A percentile compares a stretch with the other conserved stretches of the same genome.
These are phyloP conservation scores for Sporothrix globosa DNA, from an alignment of 2,329 filamentous ascomycete species.

Conservation along the genomic window DNA sequence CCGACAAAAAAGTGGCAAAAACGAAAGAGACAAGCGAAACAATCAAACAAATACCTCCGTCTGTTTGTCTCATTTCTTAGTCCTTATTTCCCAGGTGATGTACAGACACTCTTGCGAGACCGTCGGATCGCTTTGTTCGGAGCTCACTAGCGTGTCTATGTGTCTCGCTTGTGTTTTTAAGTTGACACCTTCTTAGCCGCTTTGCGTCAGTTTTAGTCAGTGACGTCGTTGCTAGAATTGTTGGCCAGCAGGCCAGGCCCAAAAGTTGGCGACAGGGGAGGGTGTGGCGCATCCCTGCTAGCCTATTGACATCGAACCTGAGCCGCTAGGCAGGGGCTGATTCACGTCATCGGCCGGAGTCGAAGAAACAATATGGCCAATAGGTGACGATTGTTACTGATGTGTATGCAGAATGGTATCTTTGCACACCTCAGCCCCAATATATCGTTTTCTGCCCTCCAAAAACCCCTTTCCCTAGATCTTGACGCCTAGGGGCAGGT, in stretches of 20 bases:
- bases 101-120: background rate
- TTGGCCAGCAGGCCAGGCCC: background rate
- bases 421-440: too few species aligned
- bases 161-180: background rate
- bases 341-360: too few species aligned
- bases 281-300: background rate
- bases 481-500: slow-evolving; percentile 41
- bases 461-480: slow-evolving; percentile 29
- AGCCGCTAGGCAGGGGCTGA: too few species aligned
- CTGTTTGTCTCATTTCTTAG: background rate
- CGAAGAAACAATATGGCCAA: too few species aligned
- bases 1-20: background rate
- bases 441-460: too few species aligned
- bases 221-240: slow-evolving; percentile 12
- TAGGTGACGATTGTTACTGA: too few species aligned
- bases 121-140: background rate
- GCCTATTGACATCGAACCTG: too few species aligned
- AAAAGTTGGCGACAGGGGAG: slow-evolving; percentile 4
- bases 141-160: background rate
- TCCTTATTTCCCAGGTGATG: background rate
- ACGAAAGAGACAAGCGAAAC: background rate
- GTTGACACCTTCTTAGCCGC: too few species aligned
- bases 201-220: background rate
- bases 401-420: too few species aligned
- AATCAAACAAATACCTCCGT: background rate